phyloP scores from a whole-genome alignment of 2,329 filamentous ascomycete genomes.

The Fusarium paranaense region DNA sequence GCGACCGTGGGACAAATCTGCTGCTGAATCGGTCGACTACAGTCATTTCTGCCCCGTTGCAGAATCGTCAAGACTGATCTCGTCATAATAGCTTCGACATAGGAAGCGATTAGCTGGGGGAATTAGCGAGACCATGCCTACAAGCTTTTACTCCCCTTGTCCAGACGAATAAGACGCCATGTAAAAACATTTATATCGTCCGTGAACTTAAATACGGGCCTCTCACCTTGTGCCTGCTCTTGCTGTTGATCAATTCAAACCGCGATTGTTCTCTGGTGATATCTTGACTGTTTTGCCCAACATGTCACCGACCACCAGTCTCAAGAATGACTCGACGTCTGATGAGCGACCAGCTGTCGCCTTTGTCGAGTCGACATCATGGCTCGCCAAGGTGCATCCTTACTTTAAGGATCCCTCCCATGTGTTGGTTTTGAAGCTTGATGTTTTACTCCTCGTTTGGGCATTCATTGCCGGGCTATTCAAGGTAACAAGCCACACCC shows the following conservation, averaged over 20 bases:
- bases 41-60: constrained; percentile 4
- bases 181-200: not conserved
- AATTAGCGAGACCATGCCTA: not conserved
- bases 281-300: not conserved
- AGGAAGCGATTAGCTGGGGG: not conserved
- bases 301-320: constrained; percentile 25
- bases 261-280: not conserved
- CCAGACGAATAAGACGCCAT: not conserved
- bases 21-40: not conserved
- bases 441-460: constrained; percentile 44
- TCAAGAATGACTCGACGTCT: constrained; percentile 1
- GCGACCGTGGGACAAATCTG: not conserved
- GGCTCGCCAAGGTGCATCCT: constrained; percentile 46
- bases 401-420: constrained; percentile 46
- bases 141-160: not conserved
- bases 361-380: constrained; percentile 35
- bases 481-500: not conserved
- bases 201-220: not conserved
- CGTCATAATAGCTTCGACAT: constrained; percentile 22
- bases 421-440: constrained; percentile 46
- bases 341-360: not conserved
- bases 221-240: not conserved
- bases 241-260: constrained; percentile 5
- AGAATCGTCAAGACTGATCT: constrained; percentile 1
- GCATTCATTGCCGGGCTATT: constrained; percentile 33